These are phyloP conservation scores for Coemansia sp. DNA, from an alignment of 192 early-diverging fungal genomes.

Conservation along the genomic window DNA sequence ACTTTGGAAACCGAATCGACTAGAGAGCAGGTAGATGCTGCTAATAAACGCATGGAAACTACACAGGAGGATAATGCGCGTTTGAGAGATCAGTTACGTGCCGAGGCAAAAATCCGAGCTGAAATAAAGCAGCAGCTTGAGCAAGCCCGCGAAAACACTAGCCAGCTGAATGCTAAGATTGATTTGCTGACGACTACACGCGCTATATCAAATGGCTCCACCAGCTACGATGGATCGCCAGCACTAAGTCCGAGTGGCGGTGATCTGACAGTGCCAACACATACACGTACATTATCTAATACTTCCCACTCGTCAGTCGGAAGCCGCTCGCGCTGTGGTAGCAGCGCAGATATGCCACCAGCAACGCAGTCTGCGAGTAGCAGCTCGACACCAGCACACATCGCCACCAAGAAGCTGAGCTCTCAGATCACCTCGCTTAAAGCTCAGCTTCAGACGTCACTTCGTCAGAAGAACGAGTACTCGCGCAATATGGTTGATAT, in stretches of 20 bases:
- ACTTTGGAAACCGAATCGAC: conserved; percentile 6
- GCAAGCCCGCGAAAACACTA: conserved; percentile 20
- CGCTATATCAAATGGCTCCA: not conserved
- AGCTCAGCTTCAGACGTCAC: conserved; percentile 48
- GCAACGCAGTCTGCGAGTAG: conserved; percentile 2
- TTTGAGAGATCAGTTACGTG: conserved; percentile 69
- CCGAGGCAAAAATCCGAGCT: conserved; percentile 33
- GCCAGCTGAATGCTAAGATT: conserved; percentile 20
- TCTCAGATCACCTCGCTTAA: conserved; percentile 49
- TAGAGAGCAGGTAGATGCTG: conserved; percentile 1
- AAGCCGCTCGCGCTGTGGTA: conserved; percentile 34
- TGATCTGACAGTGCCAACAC: not conserved
- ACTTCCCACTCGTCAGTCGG: conserved; percentile 36
- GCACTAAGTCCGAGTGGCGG: conserved; percentile 1
- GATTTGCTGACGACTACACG: conserved; percentile 18
- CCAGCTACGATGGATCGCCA: not conserved
- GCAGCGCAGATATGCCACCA: conserved; percentile 16
- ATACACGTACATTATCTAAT: conserved; percentile 24
- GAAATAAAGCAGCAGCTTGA: conserved; percentile 50
- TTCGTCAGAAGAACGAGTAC: conserved; percentile 42
- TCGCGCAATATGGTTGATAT: conserved; percentile 59
- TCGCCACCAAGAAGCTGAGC: conserved; percentile 33
- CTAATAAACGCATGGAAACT: conserved; percentile 15
- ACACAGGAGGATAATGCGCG: conserved; percentile 20
- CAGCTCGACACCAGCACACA: conserved; percentile 5